Evolutionary conservation across 2,329 filamentous ascomycete species (phyloP).

Genomic region (Fusarium hostae): DNA sequence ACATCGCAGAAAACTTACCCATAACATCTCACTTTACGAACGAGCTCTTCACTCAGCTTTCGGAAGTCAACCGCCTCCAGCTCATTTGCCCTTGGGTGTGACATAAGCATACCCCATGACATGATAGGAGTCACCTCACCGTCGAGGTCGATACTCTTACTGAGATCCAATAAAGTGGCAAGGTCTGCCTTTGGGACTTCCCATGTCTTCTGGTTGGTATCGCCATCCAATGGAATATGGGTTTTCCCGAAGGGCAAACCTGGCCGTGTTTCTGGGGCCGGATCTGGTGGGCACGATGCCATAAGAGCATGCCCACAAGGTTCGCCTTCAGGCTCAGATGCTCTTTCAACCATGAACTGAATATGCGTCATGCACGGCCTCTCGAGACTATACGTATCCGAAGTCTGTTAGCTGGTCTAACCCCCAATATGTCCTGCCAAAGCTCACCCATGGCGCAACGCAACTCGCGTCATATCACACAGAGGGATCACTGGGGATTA

Average conservation of each 20-base stretch:
- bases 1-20: constrained; percentile 69
- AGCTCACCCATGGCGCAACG: constrained; percentile 34
- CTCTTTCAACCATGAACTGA: constrained; percentile 77
- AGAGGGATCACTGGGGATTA: constrained; percentile 74
- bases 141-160: constrained; percentile 82
- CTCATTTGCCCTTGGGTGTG: constrained; percentile 74
- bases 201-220: constrained; percentile 76
- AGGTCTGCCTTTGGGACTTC: constrained; percentile 82
- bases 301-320: constrained; percentile 92
- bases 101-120: constrained; percentile 87
- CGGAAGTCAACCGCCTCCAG: constrained; percentile 76
- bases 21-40: constrained; percentile 88
- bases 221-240: constrained; percentile 50
- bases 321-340: constrained; percentile 69
- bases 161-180: constrained; percentile 84
- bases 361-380: constrained; percentile 93
- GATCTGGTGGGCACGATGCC: constrained; percentile 85
- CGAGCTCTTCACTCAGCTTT: constrained; percentile 77
- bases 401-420: constrained; percentile 57
- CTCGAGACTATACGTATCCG: constrained; percentile 75
- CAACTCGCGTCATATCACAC: constrained; percentile 53
- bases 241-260: constrained; percentile 65
- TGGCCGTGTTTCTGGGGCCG: constrained; percentile 60
- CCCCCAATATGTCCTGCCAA: constrained; percentile 24
- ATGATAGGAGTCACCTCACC: constrained; percentile 95